Percentiles rank a stretch among this genome's conserved stretches.
Conservation (phyloP, 2,329 filamentous ascomycete species). For the Monosporascus cannonballus region DNA sequence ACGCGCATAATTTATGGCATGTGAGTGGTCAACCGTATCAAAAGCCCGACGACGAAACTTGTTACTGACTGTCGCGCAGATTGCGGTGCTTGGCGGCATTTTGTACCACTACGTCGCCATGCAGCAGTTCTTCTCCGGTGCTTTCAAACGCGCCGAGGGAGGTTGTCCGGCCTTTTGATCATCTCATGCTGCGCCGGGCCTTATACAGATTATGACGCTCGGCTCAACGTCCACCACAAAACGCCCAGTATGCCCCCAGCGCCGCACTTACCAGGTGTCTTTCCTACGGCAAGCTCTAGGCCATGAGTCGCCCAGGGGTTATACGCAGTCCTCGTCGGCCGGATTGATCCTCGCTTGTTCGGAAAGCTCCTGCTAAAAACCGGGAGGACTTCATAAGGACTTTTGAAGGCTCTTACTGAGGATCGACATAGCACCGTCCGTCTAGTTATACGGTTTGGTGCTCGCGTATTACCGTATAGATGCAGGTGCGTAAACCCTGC, state of each 20-base stretch:
- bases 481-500: too few species aligned
- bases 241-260: not conserved
- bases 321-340: too few species aligned
- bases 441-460: too few species aligned
- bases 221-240: not conserved
- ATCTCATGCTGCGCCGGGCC: not conserved
- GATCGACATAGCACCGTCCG: too few species aligned
- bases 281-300: too few species aligned
- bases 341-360: too few species aligned
- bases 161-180: conserved; percentile 49
- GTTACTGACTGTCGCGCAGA: conserved; percentile 80
- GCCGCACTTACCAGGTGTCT: not conserved
- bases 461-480: too few species aligned
- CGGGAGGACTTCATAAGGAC: too few species aligned
- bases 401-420: too few species aligned
- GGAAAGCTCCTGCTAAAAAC: too few species aligned
- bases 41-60: conserved; percentile 66
- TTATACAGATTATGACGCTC: not conserved
- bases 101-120: conserved; percentile 96
- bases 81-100: conserved; percentile 90
- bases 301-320: too few species aligned
- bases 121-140: conserved; percentile 84
- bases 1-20: conserved; percentile 97
- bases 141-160: conserved; percentile 61
- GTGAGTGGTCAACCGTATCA: conserved; percentile 65